Base-by-base conservation (phyloP, 768 basidiomycete species). In the Psilocybe azurescens region DNA sequence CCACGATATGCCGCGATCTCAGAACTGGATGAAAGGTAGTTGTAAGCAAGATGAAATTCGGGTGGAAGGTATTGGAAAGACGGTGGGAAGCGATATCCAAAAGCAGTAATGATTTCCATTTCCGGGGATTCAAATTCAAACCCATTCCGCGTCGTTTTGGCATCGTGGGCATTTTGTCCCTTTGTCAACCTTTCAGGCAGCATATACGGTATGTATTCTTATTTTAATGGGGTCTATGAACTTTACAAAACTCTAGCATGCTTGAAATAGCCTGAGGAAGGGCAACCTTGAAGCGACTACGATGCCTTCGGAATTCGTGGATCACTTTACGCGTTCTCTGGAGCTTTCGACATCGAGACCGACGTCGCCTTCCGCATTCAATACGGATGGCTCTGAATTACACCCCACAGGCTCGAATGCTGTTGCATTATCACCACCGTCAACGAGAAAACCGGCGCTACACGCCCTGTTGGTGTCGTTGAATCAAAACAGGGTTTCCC, bases 291-390 rank as follows among this genome's bases (percentile, higher is more conserved):
- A 24, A 24, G 24, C 24, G 24, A 3, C 11, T 6, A 46, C 11
- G 18, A 73, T 73, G 77, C 72, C 76, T 53, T 79, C 81, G 44
- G 73, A 76, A 47, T 81, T 82, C 61, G 77, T 79, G 28, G 69
- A 73, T 51, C 74, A 79, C 53, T 73, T 81, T 59, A 72, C 77
- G 30, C 70, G 74, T 57, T 70, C 74, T 53, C 70, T 79, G 47
- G 59, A 67, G 46, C 62, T 73, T 46, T 70, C 70, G 8, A 67
- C 65, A 52, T 70, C 60, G 41, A 73, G 58, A 47, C 69, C 74
- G 57, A 58, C 47, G 10, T 72, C 62, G 3, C 44, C 41, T 16
- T 50, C 32, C 9, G 50, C 53, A 11, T 36, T 30, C 32, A 10
- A 53, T 33, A 14, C 38, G 24, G 14, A 13, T 13, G 33, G n/a